These are phyloP conservation scores for Fusarium stilboides DNA, from an alignment of 2,329 filamentous ascomycete species.

Conservation along the genomic window DNA sequence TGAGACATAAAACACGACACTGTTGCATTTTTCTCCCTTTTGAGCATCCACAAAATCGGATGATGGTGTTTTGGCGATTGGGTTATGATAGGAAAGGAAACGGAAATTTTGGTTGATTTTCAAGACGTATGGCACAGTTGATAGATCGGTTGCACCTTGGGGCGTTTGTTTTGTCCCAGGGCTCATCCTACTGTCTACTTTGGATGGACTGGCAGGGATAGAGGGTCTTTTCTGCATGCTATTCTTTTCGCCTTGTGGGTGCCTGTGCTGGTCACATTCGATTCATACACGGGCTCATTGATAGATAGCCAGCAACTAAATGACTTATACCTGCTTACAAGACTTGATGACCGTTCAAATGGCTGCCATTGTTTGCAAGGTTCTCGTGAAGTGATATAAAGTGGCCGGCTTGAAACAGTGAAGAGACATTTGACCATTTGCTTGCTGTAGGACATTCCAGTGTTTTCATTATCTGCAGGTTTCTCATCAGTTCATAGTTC, in stretches of 20 bases:
- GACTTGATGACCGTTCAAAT: not conserved
- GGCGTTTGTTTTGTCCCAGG: constrained; percentile 2
- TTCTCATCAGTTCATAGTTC: too few species aligned
- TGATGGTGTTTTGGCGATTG: constrained; percentile 46
- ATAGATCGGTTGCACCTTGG: constrained; percentile 16
- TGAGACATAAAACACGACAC: constrained; percentile 17
- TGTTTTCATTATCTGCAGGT: too few species aligned
- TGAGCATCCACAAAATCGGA: constrained; percentile 34
- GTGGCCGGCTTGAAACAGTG: too few species aligned
- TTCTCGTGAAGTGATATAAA: too few species aligned
- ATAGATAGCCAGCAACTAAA: constrained; percentile 36
- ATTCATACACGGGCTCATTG: constrained; percentile 25
- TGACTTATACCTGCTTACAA: not conserved
- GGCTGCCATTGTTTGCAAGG: too few species aligned
- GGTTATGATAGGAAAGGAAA: constrained; percentile 30
- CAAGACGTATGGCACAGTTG: constrained; percentile 13
- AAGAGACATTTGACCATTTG: too few species aligned
- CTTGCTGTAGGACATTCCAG: too few species aligned
- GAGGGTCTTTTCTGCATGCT: constrained; percentile 15
- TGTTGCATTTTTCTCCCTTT: constrained; percentile 25
- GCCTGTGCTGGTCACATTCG: constrained; percentile 46
- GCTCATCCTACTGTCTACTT: constrained; percentile 20
- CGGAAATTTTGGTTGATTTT: constrained; percentile 33
- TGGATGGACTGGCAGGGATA: constrained; percentile 26
- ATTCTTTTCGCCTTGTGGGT: constrained; percentile 12